Percentiles rank a stretch among this genome's conserved stretches.
These are phyloP conservation scores for Ammopiptanthus mongolicus DNA, from an alignment of 306 rosid species.

Conservation along the genomic window DNA sequence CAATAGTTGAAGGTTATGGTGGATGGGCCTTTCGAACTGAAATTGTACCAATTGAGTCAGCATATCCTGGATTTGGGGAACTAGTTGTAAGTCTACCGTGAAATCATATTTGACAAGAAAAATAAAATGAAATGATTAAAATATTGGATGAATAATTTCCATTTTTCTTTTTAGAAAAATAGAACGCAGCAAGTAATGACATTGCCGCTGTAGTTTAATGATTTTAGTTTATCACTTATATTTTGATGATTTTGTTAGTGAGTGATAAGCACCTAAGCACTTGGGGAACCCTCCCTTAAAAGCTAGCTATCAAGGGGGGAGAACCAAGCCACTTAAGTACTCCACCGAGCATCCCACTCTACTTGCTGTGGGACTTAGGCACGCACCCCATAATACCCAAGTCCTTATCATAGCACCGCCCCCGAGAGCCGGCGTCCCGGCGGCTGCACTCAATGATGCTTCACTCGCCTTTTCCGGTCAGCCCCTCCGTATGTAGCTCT, in stretches of 20 bases:
- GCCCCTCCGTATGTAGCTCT: too few species aligned
- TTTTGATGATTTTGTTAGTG: background rate
- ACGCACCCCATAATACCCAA: too few species aligned
- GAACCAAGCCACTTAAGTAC: too few species aligned
- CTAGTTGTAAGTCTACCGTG: conserved; percentile 72
- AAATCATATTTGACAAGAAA: conserved; percentile 12
- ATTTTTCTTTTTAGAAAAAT: background rate
- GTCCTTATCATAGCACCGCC: too few species aligned
- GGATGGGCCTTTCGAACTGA: conserved; percentile 98
- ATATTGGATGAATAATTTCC: background rate
- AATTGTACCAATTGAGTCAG: conserved; percentile 96
- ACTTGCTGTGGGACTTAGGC: too few species aligned
- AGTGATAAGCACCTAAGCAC: too few species aligned
- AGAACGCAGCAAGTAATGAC: background rate
- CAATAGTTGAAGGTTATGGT: conserved; percentile 96
- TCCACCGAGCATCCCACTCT: too few species aligned
- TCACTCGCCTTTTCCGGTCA: too few species aligned
- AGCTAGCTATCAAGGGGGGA: too few species aligned
- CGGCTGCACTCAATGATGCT: too few species aligned
- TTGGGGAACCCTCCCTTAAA: too few species aligned
- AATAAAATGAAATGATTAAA: background rate
- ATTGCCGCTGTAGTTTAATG: background rate
- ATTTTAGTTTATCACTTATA: background rate
- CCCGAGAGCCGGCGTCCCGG: too few species aligned
- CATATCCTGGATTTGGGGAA: conserved; percentile 97